Conservation (phyloP, 78 protist genomes). For the Dictyostelium firmibasis region DNA sequence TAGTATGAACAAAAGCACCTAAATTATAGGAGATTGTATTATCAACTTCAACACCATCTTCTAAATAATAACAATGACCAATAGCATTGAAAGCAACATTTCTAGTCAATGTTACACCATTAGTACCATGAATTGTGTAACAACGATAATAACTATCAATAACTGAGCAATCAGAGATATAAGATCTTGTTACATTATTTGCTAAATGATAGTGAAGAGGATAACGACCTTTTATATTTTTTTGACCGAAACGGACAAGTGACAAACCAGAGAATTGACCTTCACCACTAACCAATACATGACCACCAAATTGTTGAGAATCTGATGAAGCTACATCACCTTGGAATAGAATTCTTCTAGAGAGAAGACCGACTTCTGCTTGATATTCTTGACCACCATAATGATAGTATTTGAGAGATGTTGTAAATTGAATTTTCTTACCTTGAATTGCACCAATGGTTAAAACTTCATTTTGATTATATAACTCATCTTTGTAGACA, state of each 20-base stretch:
- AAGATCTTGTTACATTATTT: background rate
- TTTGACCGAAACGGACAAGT: conserved; percentile 81
- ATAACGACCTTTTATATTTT: conserved; percentile 81
- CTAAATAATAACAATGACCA: conserved; percentile 86
- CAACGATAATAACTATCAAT: conserved; percentile 69
- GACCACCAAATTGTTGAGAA: conserved; percentile 51
- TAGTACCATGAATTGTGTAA: conserved; percentile 82
- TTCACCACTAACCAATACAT: conserved; percentile 26
- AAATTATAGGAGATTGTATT: conserved; percentile 77
- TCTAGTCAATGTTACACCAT: conserved; percentile 10
- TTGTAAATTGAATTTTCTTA: background rate
- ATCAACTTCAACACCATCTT: conserved; percentile 84
- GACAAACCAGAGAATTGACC: conserved; percentile 76
- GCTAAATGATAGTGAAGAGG: conserved; percentile 84
- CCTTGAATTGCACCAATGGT: conserved; percentile 43
- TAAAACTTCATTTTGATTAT: conserved; percentile 82
- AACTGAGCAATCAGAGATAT: conserved; percentile 49
- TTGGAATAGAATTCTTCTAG: conserved; percentile 43
- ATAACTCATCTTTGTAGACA: conserved; percentile 15
- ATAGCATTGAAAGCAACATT: conserved; percentile 83
- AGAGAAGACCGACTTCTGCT: conserved; percentile 84
- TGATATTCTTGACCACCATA: conserved; percentile 83
- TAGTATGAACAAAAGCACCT: conserved; percentile 78
- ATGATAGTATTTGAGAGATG: conserved; percentile 54
- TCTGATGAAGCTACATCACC: conserved; percentile 34